A percentile compares a stretch with the other conserved stretches of the same genome.
Conservation (phyloP, 306 rosid genomes). For the Vigna nakashimae region DNA sequence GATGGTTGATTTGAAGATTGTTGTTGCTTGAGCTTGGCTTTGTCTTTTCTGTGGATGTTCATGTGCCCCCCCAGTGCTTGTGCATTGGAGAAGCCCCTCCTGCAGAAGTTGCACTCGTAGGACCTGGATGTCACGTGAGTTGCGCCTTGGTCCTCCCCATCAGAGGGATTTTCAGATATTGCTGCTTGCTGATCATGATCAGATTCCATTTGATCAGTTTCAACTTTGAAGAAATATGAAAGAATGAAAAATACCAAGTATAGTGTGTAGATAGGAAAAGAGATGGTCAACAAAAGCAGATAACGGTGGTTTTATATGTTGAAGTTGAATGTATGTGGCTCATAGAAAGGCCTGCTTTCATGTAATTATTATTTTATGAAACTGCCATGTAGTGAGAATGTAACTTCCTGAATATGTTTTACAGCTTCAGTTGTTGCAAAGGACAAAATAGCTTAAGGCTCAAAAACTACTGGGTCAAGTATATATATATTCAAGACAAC, state of each 20-base stretch:
- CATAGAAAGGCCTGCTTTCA: conserved; percentile 55
- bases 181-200: conserved; percentile 32
- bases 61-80: conserved; percentile 95
- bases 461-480: conserved; percentile 34
- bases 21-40: conserved; percentile 78
- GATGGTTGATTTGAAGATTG: conserved; percentile 45
- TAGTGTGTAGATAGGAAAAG: conserved; percentile 3
- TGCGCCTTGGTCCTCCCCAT: conserved; percentile 45
- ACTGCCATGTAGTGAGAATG: conserved; percentile 41
- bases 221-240: conserved; percentile 7
- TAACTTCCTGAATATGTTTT: conserved; percentile 39
- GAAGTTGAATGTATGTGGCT: background rate
- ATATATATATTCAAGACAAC: background rate
- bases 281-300: conserved; percentile 44
- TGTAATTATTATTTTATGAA: conserved; percentile 34
- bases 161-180: conserved; percentile 36
- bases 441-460: conserved; percentile 49
- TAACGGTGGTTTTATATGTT: conserved; percentile 31
- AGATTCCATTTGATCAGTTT: conserved; percentile 48
- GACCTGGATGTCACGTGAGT: conserved; percentile 45
- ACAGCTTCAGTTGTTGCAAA: conserved; percentile 51
- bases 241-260: background rate
- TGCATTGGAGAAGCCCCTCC: conserved; percentile 89
- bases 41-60: conserved; percentile 88
- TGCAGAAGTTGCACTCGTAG: conserved; percentile 82